Conservation (phyloP, 805 yeast species). For the Ogataea ganodermae region DNA sequence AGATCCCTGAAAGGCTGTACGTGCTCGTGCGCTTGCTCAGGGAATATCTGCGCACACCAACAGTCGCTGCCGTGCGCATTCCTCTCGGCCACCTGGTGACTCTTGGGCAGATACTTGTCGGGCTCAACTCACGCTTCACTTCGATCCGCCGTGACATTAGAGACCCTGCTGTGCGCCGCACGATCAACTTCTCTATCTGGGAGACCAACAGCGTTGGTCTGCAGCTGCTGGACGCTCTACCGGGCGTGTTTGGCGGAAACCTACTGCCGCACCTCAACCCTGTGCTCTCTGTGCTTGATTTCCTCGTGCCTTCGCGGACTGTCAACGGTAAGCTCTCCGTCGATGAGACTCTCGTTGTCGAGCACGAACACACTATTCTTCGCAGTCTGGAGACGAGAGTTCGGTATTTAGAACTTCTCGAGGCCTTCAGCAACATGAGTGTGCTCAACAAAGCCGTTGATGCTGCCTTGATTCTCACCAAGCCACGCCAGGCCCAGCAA, state of each 20-base stretch:
- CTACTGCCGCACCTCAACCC: constrained; percentile 47
- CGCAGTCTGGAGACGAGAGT: constrained; percentile 34
- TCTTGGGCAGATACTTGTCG: constrained; percentile 54
- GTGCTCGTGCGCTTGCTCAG: constrained; percentile 47
- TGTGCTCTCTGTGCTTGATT: constrained; percentile 58
- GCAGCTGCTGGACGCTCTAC: constrained; percentile 40
- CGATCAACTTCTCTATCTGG: constrained; percentile 45
- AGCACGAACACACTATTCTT: constrained; percentile 34
- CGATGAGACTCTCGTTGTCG: constrained; percentile 35
- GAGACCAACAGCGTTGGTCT: constrained; percentile 50
- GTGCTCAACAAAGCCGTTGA: constrained; percentile 59
- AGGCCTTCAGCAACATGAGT: constrained; percentile 47
- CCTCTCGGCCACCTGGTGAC: constrained; percentile 63
- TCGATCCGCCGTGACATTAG: constrained; percentile 61
- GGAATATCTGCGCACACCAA: constrained; percentile 50
- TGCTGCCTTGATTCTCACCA: constrained; percentile 48
- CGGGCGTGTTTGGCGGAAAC: constrained; percentile 39
- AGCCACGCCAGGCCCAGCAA: constrained; percentile 29
- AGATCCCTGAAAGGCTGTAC: constrained; percentile 53
- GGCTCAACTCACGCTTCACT: constrained; percentile 56
- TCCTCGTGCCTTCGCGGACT: constrained; percentile 54
- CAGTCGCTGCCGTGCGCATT: constrained; percentile 50
- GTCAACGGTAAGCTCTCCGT: constrained; percentile 42
- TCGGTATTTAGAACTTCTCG: constrained; percentile 26
- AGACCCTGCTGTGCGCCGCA: constrained; percentile 48